Conservation (phyloP, 345 rosid genomes). For the Rhodamnia argentea region DNA sequence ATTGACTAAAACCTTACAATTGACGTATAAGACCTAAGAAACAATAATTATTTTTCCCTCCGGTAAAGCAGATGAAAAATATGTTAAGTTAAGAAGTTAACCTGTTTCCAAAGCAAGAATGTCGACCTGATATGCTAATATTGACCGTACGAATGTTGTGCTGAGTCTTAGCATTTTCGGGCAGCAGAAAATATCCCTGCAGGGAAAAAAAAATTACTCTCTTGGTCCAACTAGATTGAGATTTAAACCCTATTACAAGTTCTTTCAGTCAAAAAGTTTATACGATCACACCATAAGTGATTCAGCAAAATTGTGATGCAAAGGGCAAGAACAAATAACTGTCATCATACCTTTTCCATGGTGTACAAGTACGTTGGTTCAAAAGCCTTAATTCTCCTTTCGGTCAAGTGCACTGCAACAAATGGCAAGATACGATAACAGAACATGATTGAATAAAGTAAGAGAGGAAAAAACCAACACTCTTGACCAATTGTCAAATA, state of each 20-base stretch:
- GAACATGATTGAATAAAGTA: background rate
- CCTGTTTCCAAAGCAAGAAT: constrained; percentile 99
- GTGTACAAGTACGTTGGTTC: constrained; percentile 91
- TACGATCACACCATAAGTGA: background rate
- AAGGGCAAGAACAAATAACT: background rate
- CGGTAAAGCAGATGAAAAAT: background rate
- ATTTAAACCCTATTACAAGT: background rate
- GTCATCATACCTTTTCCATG: constrained; percentile 67
- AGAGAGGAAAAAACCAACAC: background rate
- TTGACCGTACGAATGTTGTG: constrained; percentile 81
- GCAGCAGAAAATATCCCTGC: constrained; percentile 91
- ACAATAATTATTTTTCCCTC: background rate
- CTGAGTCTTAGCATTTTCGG: constrained; percentile 73
- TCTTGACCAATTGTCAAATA: background rate
- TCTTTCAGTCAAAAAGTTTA: background rate
- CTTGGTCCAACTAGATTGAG: background rate
- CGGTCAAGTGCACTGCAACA: constrained; percentile 76
- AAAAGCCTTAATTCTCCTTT: constrained; percentile 64
- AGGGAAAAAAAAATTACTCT: background rate
- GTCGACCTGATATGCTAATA: constrained; percentile 81
- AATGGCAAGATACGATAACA: background rate
- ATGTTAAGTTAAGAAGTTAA: constrained; percentile 8
- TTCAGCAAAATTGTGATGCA: background rate
- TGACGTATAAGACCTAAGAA: background rate
- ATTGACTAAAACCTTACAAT: background rate